These are phyloP conservation scores for Sarocladiaceae sp. DNA, from an alignment of 2,329 filamentous ascomycete genomes.

Conservation along the genomic window DNA sequence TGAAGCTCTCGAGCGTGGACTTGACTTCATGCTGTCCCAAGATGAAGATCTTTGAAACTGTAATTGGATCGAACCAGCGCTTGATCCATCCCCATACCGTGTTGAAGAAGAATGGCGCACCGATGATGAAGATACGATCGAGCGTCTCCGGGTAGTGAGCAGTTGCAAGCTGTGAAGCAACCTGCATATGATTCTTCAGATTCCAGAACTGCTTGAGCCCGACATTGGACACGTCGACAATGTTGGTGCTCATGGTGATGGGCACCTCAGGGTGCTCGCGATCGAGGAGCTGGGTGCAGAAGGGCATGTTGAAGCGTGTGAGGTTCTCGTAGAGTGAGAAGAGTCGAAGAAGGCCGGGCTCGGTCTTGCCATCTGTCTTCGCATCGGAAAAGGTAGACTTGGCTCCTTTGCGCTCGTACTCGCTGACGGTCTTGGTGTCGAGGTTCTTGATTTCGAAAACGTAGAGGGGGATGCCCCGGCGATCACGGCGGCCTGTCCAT, in stretches of 20 bases:
- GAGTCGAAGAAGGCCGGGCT: slow-evolving; percentile 74
- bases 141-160: slow-evolving; percentile 94
- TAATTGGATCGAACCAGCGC: slow-evolving; percentile 92
- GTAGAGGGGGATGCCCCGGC: slow-evolving; percentile 86
- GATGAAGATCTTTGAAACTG: slow-evolving; percentile 95
- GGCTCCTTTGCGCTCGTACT: slow-evolving; percentile 67
- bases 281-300: slow-evolving; percentile 72
- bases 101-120: slow-evolving; percentile 84
- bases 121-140: slow-evolving; percentile 66
- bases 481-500: slow-evolving; percentile 90
- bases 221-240: slow-evolving; percentile 86
- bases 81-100: slow-evolving; percentile 96
- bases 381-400: slow-evolving; percentile 56
- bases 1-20: slow-evolving; percentile 73
- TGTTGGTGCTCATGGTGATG: slow-evolving; percentile 89
- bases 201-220: slow-evolving; percentile 96
- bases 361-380: slow-evolving; percentile 60
- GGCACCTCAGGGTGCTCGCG: slow-evolving; percentile 74
- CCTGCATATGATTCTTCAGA: slow-evolving; percentile 89
- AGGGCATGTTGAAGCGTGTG: slow-evolving; percentile 78
- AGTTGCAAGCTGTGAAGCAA: slow-evolving; percentile 81
- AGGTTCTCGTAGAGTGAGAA: slow-evolving; percentile 95
- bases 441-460: slow-evolving; percentile 83
- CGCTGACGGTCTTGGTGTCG: slow-evolving; percentile 74
- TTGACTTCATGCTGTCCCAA: slow-evolving; percentile 69